phyloP scores from a whole-genome alignment of 345 rosid species.

The Excoecaria agallocha region DNA sequence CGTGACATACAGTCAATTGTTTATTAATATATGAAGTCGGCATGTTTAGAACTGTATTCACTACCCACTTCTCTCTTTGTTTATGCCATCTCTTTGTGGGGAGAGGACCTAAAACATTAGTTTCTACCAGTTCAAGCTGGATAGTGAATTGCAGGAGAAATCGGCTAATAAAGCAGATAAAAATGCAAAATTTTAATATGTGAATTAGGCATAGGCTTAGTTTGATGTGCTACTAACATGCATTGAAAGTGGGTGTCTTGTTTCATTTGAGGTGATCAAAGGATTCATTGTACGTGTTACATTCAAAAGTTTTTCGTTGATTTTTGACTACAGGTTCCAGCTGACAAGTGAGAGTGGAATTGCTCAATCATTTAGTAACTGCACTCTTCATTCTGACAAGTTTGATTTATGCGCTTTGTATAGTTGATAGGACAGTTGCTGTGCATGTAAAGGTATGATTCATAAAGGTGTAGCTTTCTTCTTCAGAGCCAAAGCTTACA shows the following conservation, averaged over 20 bases:
- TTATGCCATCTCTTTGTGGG: background rate
- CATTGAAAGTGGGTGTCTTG: background rate
- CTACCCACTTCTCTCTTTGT: background rate
- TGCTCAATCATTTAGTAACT: background rate
- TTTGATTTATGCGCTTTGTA: background rate
- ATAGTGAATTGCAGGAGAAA: background rate
- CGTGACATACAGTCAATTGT: background rate
- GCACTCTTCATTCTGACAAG: background rate
- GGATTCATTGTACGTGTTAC: background rate
- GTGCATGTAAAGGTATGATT: background rate
- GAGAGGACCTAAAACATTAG: background rate
- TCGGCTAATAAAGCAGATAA: background rate
- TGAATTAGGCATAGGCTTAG: background rate
- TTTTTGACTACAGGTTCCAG: constrained; percentile 5
- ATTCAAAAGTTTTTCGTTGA: background rate
- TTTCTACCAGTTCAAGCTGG: background rate
- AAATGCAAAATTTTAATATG: background rate
- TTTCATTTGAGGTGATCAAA: background rate
- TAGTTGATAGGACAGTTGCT: background rate
- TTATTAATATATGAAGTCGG: background rate
- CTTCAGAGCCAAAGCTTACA: background rate
- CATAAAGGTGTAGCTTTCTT: background rate
- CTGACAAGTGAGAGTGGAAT: background rate
- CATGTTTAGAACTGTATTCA: background rate
- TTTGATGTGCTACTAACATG: background rate